Evolutionary conservation across 2,329 filamentous ascomycete species (phyloP), one percentile per base, ranked within the genome.

Genomic region (Oidium heveae): DNA sequence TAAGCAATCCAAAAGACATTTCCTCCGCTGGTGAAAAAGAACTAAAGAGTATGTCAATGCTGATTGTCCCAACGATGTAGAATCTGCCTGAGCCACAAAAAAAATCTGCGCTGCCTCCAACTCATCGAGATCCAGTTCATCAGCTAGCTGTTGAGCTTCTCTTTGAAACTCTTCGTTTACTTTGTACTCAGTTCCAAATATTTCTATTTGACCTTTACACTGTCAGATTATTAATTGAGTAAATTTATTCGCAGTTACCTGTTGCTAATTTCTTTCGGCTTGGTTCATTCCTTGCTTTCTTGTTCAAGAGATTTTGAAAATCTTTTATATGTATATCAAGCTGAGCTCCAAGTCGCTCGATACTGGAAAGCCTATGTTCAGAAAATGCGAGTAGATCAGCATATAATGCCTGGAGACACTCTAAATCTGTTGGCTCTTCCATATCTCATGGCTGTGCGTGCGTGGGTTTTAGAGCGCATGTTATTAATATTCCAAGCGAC

Each of bases 161-260:
- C 94, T 82, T 64, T 89, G 80, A 68, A 98, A 96, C 58, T 86
- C 80, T 55, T 84, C 76, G 68, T 94, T 95, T 69, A 98, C 72
- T 22, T 74, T 71, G 67, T 86, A 96, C 62, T 88, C 78, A 36
- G 77, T 74, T 58, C 80, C 82, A 61, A 77, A 76, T 56, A 94
- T 69, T 36, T 71, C 77, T 60, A 96, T 73, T 65, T 84, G 88
- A 56, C 85, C 87, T 91, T 60, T 55, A 34, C 53, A 53, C 34
- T 56, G 56, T 36, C 57, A 51, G 58, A 64, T 57, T 62, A 60
- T 53, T 55, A 18, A n/a, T 32, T 22, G 28, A 32, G 20, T 10
- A 2, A 22, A 4, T 8, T 12, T n/a, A 41, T 8, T 22, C 28
- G 15, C 28, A n/a, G 70, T 63, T 69, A 82, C 85, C 82, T 55